Evolutionary conservation across 1,284 basidiomycete species (phyloP).

Genomic region (Entoloma clypeatum): DNA sequence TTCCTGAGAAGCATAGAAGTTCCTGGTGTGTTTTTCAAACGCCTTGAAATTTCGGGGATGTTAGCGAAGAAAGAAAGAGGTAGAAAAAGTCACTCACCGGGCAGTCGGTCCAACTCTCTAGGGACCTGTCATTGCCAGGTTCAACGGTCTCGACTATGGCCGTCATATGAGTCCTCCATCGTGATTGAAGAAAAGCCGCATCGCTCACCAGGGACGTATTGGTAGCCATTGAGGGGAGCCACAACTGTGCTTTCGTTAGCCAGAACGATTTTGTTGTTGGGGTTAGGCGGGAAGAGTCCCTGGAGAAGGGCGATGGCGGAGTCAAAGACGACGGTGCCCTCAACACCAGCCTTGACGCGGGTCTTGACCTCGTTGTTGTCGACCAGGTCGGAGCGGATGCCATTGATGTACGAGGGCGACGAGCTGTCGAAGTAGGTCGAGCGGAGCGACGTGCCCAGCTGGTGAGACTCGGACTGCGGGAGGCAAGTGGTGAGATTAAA

Average conservation of each 20-base stretch:
- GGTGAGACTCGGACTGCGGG: slow-evolving; percentile 62
- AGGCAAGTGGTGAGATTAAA: slow-evolving; percentile 2
- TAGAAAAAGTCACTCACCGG: slow-evolving; percentile 46
- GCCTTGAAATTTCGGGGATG: slow-evolving; percentile 32
- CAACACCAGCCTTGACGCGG: slow-evolving; percentile 78
- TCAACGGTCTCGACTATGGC: slow-evolving; percentile 74
- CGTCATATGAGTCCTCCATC: slow-evolving; percentile 12
- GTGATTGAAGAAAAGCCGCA: background rate
- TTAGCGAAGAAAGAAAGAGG: background rate
- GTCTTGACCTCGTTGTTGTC: slow-evolving; percentile 70
- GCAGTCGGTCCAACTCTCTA: slow-evolving; percentile 85
- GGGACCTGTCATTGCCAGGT: slow-evolving; percentile 74
- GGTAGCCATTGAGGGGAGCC: slow-evolving; percentile 81
- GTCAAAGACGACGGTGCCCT: slow-evolving; percentile 83
- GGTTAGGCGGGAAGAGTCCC: slow-evolving; percentile 74
- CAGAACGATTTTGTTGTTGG: slow-evolving; percentile 63
- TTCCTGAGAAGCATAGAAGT: slow-evolving; percentile 53
- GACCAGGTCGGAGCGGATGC: slow-evolving; percentile 62
- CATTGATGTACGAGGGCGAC: slow-evolving; percentile 64
- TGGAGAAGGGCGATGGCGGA: slow-evolving; percentile 75
- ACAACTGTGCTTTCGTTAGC: slow-evolving; percentile 74
- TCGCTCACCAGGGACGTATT: slow-evolving; percentile 67
- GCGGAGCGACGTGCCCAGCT: slow-evolving; percentile 67
- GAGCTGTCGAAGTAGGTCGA: slow-evolving; percentile 62
- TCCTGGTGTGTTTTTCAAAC: slow-evolving; percentile 59